A percentile compares a stretch with the other conserved stretches of the same genome.
phyloP scores from a whole-genome alignment of 192 early-diverging fungal species.

The Dimargaris xerosporica region DNA sequence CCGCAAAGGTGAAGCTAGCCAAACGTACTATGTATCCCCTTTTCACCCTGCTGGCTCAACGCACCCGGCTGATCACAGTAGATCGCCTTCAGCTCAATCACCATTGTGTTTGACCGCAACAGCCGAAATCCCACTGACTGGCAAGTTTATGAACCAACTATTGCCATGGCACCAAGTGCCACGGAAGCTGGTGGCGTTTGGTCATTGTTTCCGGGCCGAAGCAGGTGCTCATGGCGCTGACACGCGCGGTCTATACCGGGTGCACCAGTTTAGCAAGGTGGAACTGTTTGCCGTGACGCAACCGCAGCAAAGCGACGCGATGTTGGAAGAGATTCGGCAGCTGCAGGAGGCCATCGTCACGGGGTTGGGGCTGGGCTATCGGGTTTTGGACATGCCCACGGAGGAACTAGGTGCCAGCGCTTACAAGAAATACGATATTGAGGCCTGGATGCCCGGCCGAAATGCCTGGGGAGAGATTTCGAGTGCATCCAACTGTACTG shows the following conservation, averaged over 20 bases:
- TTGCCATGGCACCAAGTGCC: conserved; percentile 46
- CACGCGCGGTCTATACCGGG: conserved; percentile 72
- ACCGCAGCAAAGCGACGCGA: conserved; percentile 42
- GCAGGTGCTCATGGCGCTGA: conserved; percentile 70
- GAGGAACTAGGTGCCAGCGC: conserved; percentile 85
- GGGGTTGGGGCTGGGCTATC: conserved; percentile 60
- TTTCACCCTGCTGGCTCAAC: conserved; percentile 21
- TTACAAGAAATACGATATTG: conserved; percentile 82
- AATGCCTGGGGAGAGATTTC: conserved; percentile 74
- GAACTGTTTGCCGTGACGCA: conserved; percentile 68
- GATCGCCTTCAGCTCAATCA: conserved; percentile 18
- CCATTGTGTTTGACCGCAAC: conserved; percentile 68
- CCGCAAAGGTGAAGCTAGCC: conserved; percentile 55
- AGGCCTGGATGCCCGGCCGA: conserved; percentile 94
- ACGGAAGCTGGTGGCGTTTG: conserved; percentile 57
- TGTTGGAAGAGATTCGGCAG: conserved; percentile 51
- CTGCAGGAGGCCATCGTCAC: conserved; percentile 63
- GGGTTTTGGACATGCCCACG: conserved; percentile 82
- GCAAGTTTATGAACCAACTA: conserved; percentile 56
- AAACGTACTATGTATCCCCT: conserved; percentile 60
- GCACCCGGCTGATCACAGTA: background rate
- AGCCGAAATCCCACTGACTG: conserved; percentile 83
- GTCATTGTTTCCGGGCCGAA: conserved; percentile 82
- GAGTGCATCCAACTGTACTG: conserved; percentile 83
- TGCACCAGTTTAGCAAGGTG: conserved; percentile 92